Base-by-base conservation (phyloP, 1,284 basidiomycete genomes). In the Cystobasidium pallidum region DNA sequence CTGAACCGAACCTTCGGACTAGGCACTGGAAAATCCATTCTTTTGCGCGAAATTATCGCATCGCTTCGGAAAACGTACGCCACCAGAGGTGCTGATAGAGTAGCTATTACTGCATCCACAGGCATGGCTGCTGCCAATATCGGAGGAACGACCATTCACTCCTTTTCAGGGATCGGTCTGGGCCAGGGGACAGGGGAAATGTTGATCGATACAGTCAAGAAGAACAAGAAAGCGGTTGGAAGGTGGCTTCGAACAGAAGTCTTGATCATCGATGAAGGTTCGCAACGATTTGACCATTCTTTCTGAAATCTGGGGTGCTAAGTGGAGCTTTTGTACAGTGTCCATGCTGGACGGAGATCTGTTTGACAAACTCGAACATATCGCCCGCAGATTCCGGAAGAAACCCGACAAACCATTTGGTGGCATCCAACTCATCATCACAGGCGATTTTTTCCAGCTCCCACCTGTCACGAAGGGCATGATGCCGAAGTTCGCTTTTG, bases 391-490 rank as follows among this genome's bases (percentile, higher is more conserved):
- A 0, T 73, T 92, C 26, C 86, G 91, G 3, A 34, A 49, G 78
- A 87, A 83, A 72, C 75, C 63, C 13, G 68, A 68, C 1, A 66
- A 71, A 58, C 91, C 94, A 0, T 99, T 97, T 75, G 95, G 96
- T n/a, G 95, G 94, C 0, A 94, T 73, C 84, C 49, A 94, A 88
- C 83, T 99, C 73, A 87, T 94, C 74, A 85, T 96, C 15, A 94
- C 92, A 0, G 94, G 94, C 26, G 94, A 99, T 80, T 99, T 98
- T 82, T 96, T 92, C 82, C 94, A 99, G 81, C 84, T 99, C 6
- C 96, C 96, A 0, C 95, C 96, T 0, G 93, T 99, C 6, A 78
- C 81, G 71, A 82, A 82, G 73, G 79, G 82, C 3, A 80, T 79
- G 0, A 78, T 78, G 66, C 74, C 83, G 11, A 84, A 80, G 73